These are phyloP conservation scores for Friedmanniomyces simplex DNA, from an alignment of 495 filamentous ascomycete species.

Conservation along the genomic window DNA sequence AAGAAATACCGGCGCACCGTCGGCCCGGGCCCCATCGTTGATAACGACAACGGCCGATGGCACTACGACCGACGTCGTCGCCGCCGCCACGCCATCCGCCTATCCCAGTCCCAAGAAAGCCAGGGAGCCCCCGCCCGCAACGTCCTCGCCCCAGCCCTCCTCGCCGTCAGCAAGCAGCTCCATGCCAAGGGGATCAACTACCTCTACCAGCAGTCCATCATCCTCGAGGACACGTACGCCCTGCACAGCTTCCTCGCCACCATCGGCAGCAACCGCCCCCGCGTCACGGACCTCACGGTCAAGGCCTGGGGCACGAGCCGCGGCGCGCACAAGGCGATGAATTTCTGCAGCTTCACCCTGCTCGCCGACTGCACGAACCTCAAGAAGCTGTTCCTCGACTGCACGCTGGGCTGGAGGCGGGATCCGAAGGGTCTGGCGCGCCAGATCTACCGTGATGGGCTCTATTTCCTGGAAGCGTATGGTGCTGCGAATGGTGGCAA, in stretches of 20 bases:
- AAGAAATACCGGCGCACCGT: slow-evolving; percentile 23
- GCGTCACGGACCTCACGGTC: slow-evolving; percentile 21
- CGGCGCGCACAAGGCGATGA: slow-evolving; percentile 21
- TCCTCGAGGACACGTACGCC: slow-evolving; percentile 23
- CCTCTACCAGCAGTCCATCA: slow-evolving; percentile 24
- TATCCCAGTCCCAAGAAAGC: background rate
- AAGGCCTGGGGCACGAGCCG: slow-evolving; percentile 13
- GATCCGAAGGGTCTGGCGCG: slow-evolving; percentile 15
- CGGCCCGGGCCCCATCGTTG: slow-evolving; percentile 1
- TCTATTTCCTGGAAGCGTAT: slow-evolving; percentile 26
- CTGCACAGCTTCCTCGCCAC: slow-evolving; percentile 25
- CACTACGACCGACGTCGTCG: background rate
- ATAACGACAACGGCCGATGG: background rate
- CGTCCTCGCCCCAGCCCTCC: slow-evolving; percentile 20
- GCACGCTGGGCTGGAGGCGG: slow-evolving; percentile 4
- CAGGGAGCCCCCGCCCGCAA: background rate
- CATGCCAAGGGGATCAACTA: slow-evolving; percentile 21
- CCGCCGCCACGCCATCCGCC: background rate
- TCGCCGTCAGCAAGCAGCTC: slow-evolving; percentile 27
- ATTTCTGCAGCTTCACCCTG: slow-evolving; percentile 20
- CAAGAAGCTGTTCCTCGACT: slow-evolving; percentile 17
- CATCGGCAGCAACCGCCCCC: slow-evolving; percentile 18
- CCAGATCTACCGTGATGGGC: slow-evolving; percentile 24
- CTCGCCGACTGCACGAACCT: slow-evolving; percentile 24
- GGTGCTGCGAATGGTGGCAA: slow-evolving; percentile 16